These are phyloP conservation scores for Hypoxylon subgilvum DNA, from an alignment of 495 filamentous ascomycete genomes.

Conservation along the genomic window DNA sequence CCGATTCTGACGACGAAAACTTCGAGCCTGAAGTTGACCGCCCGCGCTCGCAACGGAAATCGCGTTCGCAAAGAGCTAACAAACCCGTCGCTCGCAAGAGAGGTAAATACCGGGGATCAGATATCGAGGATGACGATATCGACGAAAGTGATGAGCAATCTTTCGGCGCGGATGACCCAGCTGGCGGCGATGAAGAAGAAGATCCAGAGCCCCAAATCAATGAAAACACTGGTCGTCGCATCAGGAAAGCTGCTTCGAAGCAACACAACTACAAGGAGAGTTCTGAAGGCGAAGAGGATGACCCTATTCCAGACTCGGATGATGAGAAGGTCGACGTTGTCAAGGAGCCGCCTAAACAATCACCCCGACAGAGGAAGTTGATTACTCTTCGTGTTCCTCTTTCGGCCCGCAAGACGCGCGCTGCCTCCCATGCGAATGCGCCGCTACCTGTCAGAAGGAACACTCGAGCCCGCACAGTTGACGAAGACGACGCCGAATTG, in stretches of 20 bases:
- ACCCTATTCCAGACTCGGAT: slow-evolving; percentile 41
- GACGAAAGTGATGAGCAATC: slow-evolving; percentile 66
- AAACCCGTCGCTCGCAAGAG: slow-evolving; percentile 48
- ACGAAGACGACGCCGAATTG: slow-evolving; percentile 38
- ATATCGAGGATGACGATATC: slow-evolving; percentile 72
- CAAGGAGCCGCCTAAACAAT: slow-evolving; percentile 32
- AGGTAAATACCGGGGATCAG: slow-evolving; percentile 61
- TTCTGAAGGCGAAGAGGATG: slow-evolving; percentile 47
- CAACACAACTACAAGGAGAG: slow-evolving; percentile 56
- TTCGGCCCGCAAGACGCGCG: slow-evolving; percentile 24
- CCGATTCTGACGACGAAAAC: slow-evolving; percentile 83
- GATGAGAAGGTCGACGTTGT: slow-evolving; percentile 37
- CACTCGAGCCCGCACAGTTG: slow-evolving; percentile 55
- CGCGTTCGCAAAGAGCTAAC: slow-evolving; percentile 37
- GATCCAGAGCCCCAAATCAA: slow-evolving; percentile 67
- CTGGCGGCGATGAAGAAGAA: slow-evolving; percentile 68
- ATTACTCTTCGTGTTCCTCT: slow-evolving; percentile 40
- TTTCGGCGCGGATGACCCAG: slow-evolving; percentile 62
- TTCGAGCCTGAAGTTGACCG: slow-evolving; percentile 62
- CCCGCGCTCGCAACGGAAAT: slow-evolving; percentile 52
- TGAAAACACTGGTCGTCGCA: slow-evolving; percentile 68
- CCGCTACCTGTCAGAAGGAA: slow-evolving; percentile 47
- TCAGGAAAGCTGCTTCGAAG: slow-evolving; percentile 65
- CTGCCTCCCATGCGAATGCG: slow-evolving; percentile 10
- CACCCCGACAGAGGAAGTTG: slow-evolving; percentile 34